Evolutionary conservation across 768 basidiomycete genomes (phyloP), one percentile per base, ranked within the genome.

Genomic region (Suillus lakei): DNA sequence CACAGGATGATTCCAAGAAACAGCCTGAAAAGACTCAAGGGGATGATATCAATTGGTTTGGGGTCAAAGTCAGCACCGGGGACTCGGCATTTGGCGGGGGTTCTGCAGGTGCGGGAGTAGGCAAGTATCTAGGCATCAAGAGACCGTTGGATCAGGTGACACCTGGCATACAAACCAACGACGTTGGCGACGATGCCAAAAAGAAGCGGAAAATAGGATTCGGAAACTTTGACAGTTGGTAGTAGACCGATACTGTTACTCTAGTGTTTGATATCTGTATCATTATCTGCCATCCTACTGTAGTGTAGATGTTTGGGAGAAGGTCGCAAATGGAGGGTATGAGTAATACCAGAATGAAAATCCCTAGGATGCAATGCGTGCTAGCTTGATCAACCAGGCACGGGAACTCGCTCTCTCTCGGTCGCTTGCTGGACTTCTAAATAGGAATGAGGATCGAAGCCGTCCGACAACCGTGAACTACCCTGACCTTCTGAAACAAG

Each of bases 171-270:
- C 66, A 60, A n/a, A 61, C 60, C 53, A 54, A 36, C 34, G 62
- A 66, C 39, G 72, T 68, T 3, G 63, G 53, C 21, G 84, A 85
- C 58, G 86, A 90, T 41, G 77, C 78, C 62, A 91, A 90, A 76
- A 97, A 96, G 84, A 92, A 91, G 78, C 86, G 91, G 70, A 90
- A 86, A 68, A 75, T 90, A 44, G 96, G 96, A 1, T 98, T 99
- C 77, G 96, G 96, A n/a, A 83, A 95, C 73, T 96, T 96, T 64
- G 88, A 90, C 30, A 87, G 85, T 39, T 96, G 93, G 93, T 96
- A 65, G 73, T 61, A 54, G 23, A 30, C 9, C 9, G 38, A 26
- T 38, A 21, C 23, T 58, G 38, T 30, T 59, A 28, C 10, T 21
- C 39, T 59, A 41, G 18, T 28, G 12, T 41, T 6, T 28, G 15